Evolutionary conservation across 352 stramenopile genomes (phyloP), one percentile per base, ranked within the genome.

Genomic region (Plasmopara halstedii): DNA sequence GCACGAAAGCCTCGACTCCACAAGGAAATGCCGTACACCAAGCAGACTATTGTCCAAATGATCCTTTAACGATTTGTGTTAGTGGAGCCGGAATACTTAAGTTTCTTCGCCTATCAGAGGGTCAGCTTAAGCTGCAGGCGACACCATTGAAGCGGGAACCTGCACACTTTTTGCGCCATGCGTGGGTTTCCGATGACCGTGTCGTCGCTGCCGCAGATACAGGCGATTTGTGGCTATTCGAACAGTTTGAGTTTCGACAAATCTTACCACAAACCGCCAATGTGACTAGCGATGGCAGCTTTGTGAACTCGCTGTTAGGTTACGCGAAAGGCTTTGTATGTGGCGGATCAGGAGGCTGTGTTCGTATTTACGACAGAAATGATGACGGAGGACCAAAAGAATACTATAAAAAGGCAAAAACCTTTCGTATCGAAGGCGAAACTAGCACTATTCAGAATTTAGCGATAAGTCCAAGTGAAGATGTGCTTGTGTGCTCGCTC

Each of bases 271-370:
- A 78, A 1, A 63, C 66, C 1, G 63, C 51, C 9, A 51, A 51
- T 3, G 38, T 42, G n/a, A 60, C 43, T n/a, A 53, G 58, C 3
- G 90, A 97, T 31, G 75, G 84, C 8, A 81, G 83, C 37, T 85
- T 82, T 36, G 72, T 96, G 36, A 85, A 66, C 39, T 93, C 68
- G 0, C 69, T 98, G 9, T 46, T 90, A 2, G 78, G 85, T 0
- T 97, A 92, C 57, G 90, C 81, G 9, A 97, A 97, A 58, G 91
- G 78, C 0, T 93, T 93, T 56, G 75, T 93, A 11, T 90, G 81
- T 47, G 78, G 76, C 20, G 81, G 78, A 2, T 88, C 81, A 0
- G 77, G 77, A 0, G 81, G 83, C 3, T 74, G 71, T 20, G 67
- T 94, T 11, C 71, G 80, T 7, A 76, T 95, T 40, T 95, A 87